phyloP scores from a whole-genome alignment of 2,329 filamentous ascomycete species.

The Claviceps cyperi region DNA sequence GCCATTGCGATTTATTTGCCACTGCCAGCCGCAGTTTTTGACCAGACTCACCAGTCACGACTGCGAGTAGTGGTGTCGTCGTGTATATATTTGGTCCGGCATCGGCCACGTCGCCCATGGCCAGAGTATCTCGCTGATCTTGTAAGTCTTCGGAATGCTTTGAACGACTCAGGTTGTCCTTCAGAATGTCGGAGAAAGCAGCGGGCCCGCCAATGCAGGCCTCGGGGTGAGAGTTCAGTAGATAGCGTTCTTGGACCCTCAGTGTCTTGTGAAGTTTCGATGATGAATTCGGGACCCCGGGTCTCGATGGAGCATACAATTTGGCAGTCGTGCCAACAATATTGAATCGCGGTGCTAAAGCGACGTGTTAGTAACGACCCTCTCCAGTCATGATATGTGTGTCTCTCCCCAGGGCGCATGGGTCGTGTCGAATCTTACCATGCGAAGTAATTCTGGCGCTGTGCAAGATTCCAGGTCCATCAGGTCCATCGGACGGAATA shows the following conservation, averaged over 20 bases:
- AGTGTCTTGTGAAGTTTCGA: slow-evolving; percentile 17
- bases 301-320: slow-evolving; percentile 20
- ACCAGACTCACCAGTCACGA: slow-evolving; percentile 40
- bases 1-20: slow-evolving; percentile 34
- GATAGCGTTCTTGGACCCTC: slow-evolving; percentile 31
- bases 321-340: slow-evolving; percentile 19
- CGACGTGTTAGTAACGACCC: not conserved
- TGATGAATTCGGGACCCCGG: slow-evolving; percentile 10
- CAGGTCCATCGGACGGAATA: slow-evolving; percentile 12
- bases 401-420: not conserved
- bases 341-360: slow-evolving; percentile 18
- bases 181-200: slow-evolving; percentile 17
- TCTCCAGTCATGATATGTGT: not conserved
- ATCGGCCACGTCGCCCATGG: slow-evolving; percentile 39
- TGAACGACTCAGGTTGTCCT: slow-evolving; percentile 22
- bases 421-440: slow-evolving; percentile 10
- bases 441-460: slow-evolving; percentile 16
- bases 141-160: slow-evolving; percentile 13
- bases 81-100: slow-evolving; percentile 14
- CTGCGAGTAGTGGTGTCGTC: slow-evolving; percentile 27
- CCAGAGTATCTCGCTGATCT: slow-evolving; percentile 27
- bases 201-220: slow-evolving; percentile 25
- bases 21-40: slow-evolving; percentile 42
- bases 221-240: slow-evolving; percentile 36
- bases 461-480: slow-evolving; percentile 15